Conservation (phyloP, 2,329 filamentous ascomycete genomes). For the Fusarium bactridioides region DNA sequence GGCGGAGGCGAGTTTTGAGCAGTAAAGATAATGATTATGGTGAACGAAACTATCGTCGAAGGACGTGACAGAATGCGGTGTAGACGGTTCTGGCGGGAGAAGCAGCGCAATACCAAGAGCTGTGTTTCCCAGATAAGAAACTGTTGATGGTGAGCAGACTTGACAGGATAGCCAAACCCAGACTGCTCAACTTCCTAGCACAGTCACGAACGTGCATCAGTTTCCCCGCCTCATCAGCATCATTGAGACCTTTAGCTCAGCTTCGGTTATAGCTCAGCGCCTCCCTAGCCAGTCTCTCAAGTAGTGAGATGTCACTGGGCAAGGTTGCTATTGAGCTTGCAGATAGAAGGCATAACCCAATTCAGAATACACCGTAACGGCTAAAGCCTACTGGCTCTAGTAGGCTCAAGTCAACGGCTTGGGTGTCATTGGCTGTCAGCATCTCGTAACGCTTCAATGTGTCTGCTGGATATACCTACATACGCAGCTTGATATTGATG, state of each 20-base stretch:
- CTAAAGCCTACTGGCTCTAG: conserved; percentile 16
- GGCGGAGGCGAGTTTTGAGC: conserved; percentile 12
- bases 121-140: conserved; percentile 8
- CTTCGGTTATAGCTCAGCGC: conserved; percentile 13
- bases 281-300: conserved; percentile 2
- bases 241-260: conserved; percentile 22
- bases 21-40: conserved; percentile 7
- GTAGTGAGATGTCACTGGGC: conserved; percentile 28
- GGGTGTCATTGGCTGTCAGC: conserved; percentile 30
- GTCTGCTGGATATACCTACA: background rate
- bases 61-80: conserved; percentile 5
- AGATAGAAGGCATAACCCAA: conserved; percentile 25
- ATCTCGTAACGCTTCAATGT: conserved; percentile 16
- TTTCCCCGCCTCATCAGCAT: conserved; percentile 22
- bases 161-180: background rate
- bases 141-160: conserved; percentile 2
- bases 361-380: conserved; percentile 22
- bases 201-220: background rate
- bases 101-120: background rate
- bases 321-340: conserved; percentile 22
- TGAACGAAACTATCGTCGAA: background rate
- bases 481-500: conserved; percentile 3
- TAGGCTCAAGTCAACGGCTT: conserved; percentile 23
- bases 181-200: background rate
- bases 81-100: conserved; percentile 10